Conservation (phyloP, 129 eudicot species). For the Logfia minima region DNA sequence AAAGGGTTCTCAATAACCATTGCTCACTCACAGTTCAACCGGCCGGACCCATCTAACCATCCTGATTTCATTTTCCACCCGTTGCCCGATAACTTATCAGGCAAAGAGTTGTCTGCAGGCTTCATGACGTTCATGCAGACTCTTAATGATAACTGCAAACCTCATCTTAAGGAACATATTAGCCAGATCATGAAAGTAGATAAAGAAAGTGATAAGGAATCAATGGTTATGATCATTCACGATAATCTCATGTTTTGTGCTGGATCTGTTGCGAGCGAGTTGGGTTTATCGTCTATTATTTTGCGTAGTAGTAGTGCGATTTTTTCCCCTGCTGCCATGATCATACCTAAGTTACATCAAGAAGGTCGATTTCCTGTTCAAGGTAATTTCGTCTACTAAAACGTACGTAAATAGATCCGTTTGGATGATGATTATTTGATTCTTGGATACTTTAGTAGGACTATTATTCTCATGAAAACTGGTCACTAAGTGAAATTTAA, state of each 20-base stretch:
- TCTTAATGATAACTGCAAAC: constrained; percentile 32
- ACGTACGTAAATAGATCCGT: background rate
- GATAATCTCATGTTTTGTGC: constrained; percentile 31
- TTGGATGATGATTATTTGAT: too few species aligned
- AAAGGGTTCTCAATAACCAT: constrained; percentile 52
- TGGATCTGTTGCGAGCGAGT: constrained; percentile 29
- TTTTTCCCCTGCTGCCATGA: constrained; percentile 16
- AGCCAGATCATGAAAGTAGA: constrained; percentile 6
- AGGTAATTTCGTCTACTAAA: constrained; percentile 20
- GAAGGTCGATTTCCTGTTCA: constrained; percentile 28
- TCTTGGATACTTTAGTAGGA: too few species aligned
- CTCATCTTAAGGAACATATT: constrained; percentile 21
- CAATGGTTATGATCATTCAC: constrained; percentile 19
- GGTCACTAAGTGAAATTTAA: too few species aligned
- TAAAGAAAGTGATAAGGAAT: constrained; percentile 16
- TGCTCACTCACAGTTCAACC: constrained; percentile 44
- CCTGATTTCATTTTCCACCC: constrained; percentile 47
- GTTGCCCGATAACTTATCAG: constrained; percentile 28
- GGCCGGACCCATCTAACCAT: constrained; percentile 37
- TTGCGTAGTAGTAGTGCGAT: constrained; percentile 29
- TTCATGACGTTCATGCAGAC: constrained; percentile 10
- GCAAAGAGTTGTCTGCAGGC: background rate
- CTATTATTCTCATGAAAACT: too few species aligned
- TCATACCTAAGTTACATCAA: constrained; percentile 34
- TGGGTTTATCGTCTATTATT: constrained; percentile 32